phyloP scores from a whole-genome alignment of 495 filamentous ascomycete genomes.

The Talaromyces trachyspermus region DNA sequence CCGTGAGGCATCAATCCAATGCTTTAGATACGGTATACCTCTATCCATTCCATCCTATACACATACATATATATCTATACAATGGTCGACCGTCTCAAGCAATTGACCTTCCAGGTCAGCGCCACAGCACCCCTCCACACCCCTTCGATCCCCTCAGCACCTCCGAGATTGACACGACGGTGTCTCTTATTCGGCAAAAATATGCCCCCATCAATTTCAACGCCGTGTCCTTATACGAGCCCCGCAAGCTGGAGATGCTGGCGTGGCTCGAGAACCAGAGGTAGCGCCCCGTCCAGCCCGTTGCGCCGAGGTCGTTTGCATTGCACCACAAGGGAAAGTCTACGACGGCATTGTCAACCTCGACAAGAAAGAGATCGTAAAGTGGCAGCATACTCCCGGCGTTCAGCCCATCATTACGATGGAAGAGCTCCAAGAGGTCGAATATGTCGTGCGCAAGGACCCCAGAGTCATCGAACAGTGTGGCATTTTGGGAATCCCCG shows the following conservation, averaged over 20 bases:
- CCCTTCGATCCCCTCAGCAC: slow-evolving; percentile 80
- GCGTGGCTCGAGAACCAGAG: slow-evolving; percentile 64
- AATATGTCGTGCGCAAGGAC: slow-evolving; percentile 70
- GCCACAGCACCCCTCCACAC: slow-evolving; percentile 53
- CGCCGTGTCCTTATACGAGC: slow-evolving; percentile 81
- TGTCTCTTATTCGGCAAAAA: slow-evolving; percentile 61
- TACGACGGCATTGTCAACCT: slow-evolving; percentile 83
- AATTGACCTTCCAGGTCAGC: slow-evolving; percentile 58
- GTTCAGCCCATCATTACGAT: slow-evolving; percentile 92
- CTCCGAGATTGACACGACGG: slow-evolving; percentile 69
- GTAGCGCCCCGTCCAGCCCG: slow-evolving; percentile 57
- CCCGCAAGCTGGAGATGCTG: slow-evolving; percentile 80
- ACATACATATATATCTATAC: slow-evolving; percentile 22
- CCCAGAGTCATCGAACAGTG: slow-evolving; percentile 92
- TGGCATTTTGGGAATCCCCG: slow-evolving; percentile 72
- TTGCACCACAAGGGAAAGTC: slow-evolving; percentile 69
- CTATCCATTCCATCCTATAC: background rate
- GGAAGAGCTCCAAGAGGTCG: slow-evolving; percentile 89
- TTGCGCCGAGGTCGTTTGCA: slow-evolving; percentile 80
- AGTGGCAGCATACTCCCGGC: slow-evolving; percentile 71
- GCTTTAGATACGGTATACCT: background rate
- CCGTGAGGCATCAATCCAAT: too few species aligned
- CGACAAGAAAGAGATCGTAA: slow-evolving; percentile 57
- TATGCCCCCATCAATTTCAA: slow-evolving; percentile 76
- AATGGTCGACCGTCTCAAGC: slow-evolving; percentile 63